Conservation (phyloP, 208 protist genomes). For the Phytomonas francai region DNA sequence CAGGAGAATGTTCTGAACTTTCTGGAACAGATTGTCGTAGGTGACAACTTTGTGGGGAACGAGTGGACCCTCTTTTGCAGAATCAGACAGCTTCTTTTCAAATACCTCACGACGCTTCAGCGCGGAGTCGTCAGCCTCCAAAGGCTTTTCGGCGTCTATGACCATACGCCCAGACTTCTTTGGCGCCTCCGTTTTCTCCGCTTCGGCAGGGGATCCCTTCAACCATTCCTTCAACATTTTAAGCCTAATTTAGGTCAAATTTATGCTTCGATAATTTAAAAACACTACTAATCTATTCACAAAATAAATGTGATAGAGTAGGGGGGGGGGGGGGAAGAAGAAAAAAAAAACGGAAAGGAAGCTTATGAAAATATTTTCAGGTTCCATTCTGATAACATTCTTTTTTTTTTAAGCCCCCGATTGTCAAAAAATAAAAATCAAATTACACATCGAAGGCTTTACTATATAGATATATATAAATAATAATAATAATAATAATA, state of each 20-base stretch:
- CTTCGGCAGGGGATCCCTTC: constrained; percentile 29
- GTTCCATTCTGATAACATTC: not conserved
- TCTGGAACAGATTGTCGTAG: constrained; percentile 76
- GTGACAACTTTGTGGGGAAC: constrained; percentile 36
- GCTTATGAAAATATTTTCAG: not conserved
- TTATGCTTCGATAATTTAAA: constrained; percentile 4
- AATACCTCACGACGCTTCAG: constrained; percentile 39
- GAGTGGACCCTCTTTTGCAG: constrained; percentile 39
- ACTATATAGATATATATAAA: constrained; percentile 2
- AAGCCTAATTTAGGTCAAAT: not conserved
- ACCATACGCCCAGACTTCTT: constrained; percentile 54
- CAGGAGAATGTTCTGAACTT: constrained; percentile 48
- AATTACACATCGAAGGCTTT: not conserved
- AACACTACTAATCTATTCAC: constrained; percentile 1
- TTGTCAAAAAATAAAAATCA: constrained; percentile 1
- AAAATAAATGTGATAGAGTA: constrained; percentile 7
- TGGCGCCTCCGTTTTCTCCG: constrained; percentile 30
- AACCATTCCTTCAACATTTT: constrained; percentile 85
- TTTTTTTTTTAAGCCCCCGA: constrained; percentile 2
- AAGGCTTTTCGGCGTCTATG: constrained; percentile 67
- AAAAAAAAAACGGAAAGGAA: constrained; percentile 4
- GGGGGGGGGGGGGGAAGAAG: not conserved
- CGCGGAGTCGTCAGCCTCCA: constrained; percentile 33
- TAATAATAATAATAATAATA: not conserved
- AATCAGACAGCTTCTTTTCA: constrained; percentile 70